A percentile compares a stretch with the other conserved stretches of the same genome.
These are phyloP conservation scores for Abrus pulchellus DNA, from an alignment of 306 rosid species.

Conservation along the genomic window DNA sequence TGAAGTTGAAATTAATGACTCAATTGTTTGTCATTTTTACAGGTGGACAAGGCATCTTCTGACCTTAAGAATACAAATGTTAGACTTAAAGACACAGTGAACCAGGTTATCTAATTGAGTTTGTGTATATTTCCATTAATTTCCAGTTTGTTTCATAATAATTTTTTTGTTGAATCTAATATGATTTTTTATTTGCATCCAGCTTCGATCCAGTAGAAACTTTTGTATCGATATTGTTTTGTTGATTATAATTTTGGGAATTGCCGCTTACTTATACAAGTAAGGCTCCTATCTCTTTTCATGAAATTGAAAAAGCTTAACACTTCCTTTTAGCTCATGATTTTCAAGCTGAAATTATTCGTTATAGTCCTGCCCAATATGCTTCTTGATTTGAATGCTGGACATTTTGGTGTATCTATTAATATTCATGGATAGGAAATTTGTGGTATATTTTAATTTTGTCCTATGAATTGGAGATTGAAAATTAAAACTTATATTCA, in stretches of 20 bases:
- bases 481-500: conserved; percentile 6
- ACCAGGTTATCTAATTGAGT: conserved; percentile 68
- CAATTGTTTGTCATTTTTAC: conserved; percentile 47
- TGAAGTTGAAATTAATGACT: conserved; percentile 42
- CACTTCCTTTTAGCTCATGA: conserved; percentile 4
- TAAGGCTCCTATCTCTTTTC: conserved; percentile 61
- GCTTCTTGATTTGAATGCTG: conserved; percentile 12
- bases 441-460: conserved; percentile 27
- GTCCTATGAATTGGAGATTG: background rate
- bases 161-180: conserved; percentile 51
- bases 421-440: conserved; percentile 16
- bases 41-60: conserved; percentile 93
- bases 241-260: conserved; percentile 92
- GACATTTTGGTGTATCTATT: conserved; percentile 26
- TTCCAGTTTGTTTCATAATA: conserved; percentile 6
- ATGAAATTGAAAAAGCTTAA: conserved; percentile 13
- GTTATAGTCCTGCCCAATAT: background rate
- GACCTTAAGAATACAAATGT: conserved; percentile 98
- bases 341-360: conserved; percentile 19
- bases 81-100: conserved; percentile 93
- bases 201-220: conserved; percentile 98
- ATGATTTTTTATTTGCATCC: conserved; percentile 52
- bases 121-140: conserved; percentile 24
- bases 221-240: conserved; percentile 94
- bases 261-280: conserved; percentile 99